Evolutionary conservation across 2,329 filamentous ascomycete genomes (phyloP), one percentile per base, ranked within the genome.

Genomic region (Ilyonectria robusta): DNA sequence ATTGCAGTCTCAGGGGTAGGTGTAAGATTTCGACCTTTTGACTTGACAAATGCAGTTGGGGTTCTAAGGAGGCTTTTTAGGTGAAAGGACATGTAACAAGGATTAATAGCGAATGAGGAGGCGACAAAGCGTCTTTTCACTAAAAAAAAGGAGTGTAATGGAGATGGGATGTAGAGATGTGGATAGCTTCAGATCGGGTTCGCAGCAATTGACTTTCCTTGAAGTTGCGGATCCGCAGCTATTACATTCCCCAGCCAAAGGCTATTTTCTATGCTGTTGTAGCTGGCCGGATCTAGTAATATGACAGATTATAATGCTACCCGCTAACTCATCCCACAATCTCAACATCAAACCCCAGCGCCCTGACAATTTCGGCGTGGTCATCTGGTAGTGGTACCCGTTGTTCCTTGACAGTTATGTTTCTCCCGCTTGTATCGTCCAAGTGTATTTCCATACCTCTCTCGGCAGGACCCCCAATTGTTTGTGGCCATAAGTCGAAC

Each of bases 261-360:
- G 42, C 35, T 37, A 37, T 37, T 37, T 37, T 37, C 35, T 37
- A 37, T 37, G 35, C 35, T 46, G 6, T 21, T 46, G n/a, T 21
- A 46, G 42, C 42, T 46, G 42, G 42, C 42, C 42, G 42, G 42
- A 46, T 46, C 42, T 46, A 46, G 42, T 46, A 46, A 46, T 46
- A 6, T 46, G n/a, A 46, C 42, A 46, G 42, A 46, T 46, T 46
- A 5, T 46, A 46, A 46, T 46, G 19, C 42, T 46, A 7, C 42
- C 42, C n/a, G 42, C 42, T 46, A 23, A 19, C 42, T 46, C n/a
- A 46, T 46, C 42, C 42, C 6, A 46, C 42, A 46, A 46, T 46
- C 42, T 46, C 42, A 46, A 46, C 42, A 46, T 46, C 42, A 46
- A 46, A 46, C 42, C 42, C 42, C 42, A 46, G 42, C 42, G 19